Conservation (phyloP, 208 protist species). For the Trypanosoma vivax region DNA sequence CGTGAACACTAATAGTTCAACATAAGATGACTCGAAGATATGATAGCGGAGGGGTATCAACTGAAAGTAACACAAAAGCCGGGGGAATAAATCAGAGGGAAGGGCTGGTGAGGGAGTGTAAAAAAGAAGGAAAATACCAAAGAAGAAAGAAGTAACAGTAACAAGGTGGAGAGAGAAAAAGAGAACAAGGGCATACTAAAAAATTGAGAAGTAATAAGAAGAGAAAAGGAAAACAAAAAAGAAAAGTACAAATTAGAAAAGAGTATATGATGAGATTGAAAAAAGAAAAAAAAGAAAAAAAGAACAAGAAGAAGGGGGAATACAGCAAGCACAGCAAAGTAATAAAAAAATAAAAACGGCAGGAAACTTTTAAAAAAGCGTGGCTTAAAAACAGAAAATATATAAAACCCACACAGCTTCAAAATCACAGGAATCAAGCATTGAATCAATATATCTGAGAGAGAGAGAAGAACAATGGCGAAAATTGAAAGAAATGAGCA, state of each 20-base stretch:
- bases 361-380: not conserved
- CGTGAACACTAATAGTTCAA: no score
- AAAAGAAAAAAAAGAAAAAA: conserved; percentile 9
- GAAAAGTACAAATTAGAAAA: not conserved
- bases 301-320: conserved; percentile 10
- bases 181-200: conserved; percentile 2
- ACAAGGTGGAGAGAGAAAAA: conserved; percentile 7
- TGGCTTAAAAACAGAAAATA: no score
- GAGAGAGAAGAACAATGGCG: no score
- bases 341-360: conserved; percentile 4
- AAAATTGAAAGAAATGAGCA: no score
- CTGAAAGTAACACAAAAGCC: no score
- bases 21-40: no score
- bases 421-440: no score
- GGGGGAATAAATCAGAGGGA: no score
- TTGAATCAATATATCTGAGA: no score
- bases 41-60: no score
- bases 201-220: not conserved
- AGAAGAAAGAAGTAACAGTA: conserved; percentile 14
- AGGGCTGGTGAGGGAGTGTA: conserved; percentile 21
- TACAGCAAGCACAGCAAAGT: not conserved
- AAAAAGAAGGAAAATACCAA: conserved; percentile 4
- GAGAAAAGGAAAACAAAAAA: not conserved
- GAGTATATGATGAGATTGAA: not conserved
- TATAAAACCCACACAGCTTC: no score